Percentiles rank a stretch among this genome's conserved stretches.
phyloP scores from a whole-genome alignment of 2,329 filamentous ascomycete species.

The Sporothrix luriei region DNA sequence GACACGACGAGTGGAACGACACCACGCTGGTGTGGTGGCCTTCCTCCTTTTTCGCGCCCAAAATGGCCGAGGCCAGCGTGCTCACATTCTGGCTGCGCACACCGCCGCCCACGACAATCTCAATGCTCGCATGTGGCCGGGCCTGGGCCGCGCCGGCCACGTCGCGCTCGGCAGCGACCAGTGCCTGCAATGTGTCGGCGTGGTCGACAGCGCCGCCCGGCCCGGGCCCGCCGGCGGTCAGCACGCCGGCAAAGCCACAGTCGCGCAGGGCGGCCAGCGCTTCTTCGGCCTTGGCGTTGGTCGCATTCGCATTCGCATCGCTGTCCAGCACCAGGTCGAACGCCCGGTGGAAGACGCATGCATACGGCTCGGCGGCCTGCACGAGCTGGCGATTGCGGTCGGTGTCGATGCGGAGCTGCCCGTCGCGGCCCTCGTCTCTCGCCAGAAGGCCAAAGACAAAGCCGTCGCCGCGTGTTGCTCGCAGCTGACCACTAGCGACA shows the following conservation, averaged over 20 bases:
- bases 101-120: conserved; percentile 58
- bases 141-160: conserved; percentile 14
- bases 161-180: conserved; percentile 41
- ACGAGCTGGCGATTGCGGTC: conserved; percentile 49
- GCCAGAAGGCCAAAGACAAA: conserved; percentile 59
- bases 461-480: conserved; percentile 51
- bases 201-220: conserved; percentile 46
- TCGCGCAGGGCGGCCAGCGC: conserved; percentile 45
- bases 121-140: conserved; percentile 40
- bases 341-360: conserved; percentile 59
- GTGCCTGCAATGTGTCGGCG: conserved; percentile 42
- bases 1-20: conserved; percentile 54
- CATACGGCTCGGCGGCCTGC: conserved; percentile 46
- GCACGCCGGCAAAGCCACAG: conserved; percentile 54
- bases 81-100: conserved; percentile 49
- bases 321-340: conserved; percentile 52
- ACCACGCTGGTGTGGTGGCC: not conserved
- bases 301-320: no score
- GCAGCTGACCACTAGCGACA: conserved; percentile 45
- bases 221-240: conserved; percentile 57
- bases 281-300: conserved; percentile 33
- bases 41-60: not conserved
- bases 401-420: conserved; percentile 45
- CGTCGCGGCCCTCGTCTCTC: not conserved
- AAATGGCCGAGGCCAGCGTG: conserved; percentile 40